Evolutionary conservation across 2,329 filamentous ascomycete species (phyloP).

Genomic region (Trematosphaeria pertusa): DNA sequence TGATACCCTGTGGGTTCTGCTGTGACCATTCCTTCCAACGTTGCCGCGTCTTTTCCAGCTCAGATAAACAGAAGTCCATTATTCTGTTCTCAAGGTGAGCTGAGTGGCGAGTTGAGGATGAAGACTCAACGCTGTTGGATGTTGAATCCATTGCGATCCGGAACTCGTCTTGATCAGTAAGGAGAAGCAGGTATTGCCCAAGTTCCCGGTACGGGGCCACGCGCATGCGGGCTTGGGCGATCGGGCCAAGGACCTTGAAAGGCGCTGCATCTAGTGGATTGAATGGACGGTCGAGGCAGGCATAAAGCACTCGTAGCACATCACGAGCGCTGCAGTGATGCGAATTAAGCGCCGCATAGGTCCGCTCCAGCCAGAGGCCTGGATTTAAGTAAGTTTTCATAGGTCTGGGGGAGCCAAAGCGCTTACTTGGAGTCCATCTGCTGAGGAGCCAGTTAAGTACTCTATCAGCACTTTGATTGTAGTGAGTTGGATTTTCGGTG

Average conservation of each 20-base stretch:
- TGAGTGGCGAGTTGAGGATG: slow-evolving; percentile 23
- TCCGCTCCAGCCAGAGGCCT: slow-evolving; percentile 63
- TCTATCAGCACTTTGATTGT: slow-evolving; percentile 71
- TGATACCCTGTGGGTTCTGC: slow-evolving; percentile 55
- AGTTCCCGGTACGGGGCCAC: slow-evolving; percentile 50
- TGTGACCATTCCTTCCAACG: slow-evolving; percentile 52
- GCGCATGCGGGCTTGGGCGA: slow-evolving; percentile 55
- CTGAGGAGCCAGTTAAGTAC: slow-evolving; percentile 82
- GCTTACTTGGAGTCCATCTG: slow-evolving; percentile 81
- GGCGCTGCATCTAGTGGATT: slow-evolving; percentile 24
- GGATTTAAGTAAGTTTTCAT: slow-evolving; percentile 17
- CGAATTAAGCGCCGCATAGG: slow-evolving; percentile 70
- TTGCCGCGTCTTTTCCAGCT: slow-evolving; percentile 54
- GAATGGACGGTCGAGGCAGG: slow-evolving; percentile 66
- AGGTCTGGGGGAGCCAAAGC: not conserved
- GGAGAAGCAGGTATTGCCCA: slow-evolving; percentile 58
- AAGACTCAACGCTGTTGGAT: slow-evolving; percentile 9
- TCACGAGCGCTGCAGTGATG: slow-evolving; percentile 70
- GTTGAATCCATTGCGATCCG: slow-evolving; percentile 8
- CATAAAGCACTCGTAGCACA: slow-evolving; percentile 71
- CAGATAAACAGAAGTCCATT: slow-evolving; percentile 55
- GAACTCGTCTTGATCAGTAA: slow-evolving; percentile 20
- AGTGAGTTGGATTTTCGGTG: slow-evolving; percentile 71
- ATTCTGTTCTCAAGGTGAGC: slow-evolving; percentile 40
- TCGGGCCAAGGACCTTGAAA: slow-evolving; percentile 47